Conservation (phyloP, 306 rosid species). For the Gastrolobium villosum region DNA sequence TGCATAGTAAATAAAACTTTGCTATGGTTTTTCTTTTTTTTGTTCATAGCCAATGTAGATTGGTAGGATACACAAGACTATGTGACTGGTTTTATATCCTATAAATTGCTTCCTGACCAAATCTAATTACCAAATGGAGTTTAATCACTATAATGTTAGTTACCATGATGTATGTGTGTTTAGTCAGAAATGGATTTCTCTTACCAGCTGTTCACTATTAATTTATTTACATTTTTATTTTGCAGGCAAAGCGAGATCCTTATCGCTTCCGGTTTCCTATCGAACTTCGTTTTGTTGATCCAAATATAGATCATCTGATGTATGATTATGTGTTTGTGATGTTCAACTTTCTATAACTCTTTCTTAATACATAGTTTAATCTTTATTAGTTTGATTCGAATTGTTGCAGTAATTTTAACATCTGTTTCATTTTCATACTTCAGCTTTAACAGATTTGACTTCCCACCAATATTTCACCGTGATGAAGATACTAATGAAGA, state of each 20-base stretch:
- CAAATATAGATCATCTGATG: constrained; percentile 96
- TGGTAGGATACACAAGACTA: not conserved
- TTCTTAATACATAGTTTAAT: constrained; percentile 30
- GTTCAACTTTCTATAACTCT: constrained; percentile 40
- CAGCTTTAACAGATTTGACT: constrained; percentile 95
- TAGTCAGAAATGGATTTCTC: constrained; percentile 25
- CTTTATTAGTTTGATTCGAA: constrained; percentile 38
- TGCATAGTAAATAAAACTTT: no score
- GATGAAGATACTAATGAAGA: constrained; percentile 80
- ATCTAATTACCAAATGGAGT: constrained; percentile 22
- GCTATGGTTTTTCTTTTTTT: not conserved
- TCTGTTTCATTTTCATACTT: constrained; percentile 49
- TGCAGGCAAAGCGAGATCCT: constrained; percentile 97
- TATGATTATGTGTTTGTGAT: constrained; percentile 58
- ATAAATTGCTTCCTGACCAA: constrained; percentile 16
- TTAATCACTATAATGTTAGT: constrained; percentile 19
- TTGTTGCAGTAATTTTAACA: constrained; percentile 43
- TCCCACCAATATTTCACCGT: constrained; percentile 86
- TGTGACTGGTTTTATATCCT: constrained; percentile 28
- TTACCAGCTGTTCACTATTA: constrained; percentile 7
- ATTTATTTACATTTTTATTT: constrained; percentile 36
- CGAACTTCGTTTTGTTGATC: constrained; percentile 89
- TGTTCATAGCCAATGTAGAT: constrained; percentile 14
- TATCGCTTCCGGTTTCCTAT: constrained; percentile 96
- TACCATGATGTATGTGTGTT: constrained; percentile 5